Evolutionary conservation across 441 rosid species (phyloP), one percentile per base, ranked within the genome.

Genomic region (Gossypium lobatum): DNA sequence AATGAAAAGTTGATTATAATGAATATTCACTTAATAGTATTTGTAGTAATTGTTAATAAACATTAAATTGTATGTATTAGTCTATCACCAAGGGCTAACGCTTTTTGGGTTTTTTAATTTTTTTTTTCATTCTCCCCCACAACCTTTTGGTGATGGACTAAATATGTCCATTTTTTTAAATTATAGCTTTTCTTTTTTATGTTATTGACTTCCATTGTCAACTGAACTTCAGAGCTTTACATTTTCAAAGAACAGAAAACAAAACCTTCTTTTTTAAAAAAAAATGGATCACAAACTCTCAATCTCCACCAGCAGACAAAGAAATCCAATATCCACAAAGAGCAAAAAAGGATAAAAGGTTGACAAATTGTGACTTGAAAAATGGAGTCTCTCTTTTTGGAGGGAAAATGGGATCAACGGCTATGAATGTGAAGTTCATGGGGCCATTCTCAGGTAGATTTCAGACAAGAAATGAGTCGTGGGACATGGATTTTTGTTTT

Each of bases 271-370:
- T 26, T 48, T 3, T 17, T 14, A 3, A n/a, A 50, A 63, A 8
- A 1, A 2, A 6, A 37, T 1, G 26, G 39, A 23, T 67, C 71
- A 48, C 59, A 55, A 50, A 26, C 72, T 48, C 58, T 11, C 42
- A 48, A 67, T 21, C 61, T 66, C 45, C 60, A 68, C 59, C 72
- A 46, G 72, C 72, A 50, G 72, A 68, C 72, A 68, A 68, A 68
- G 9, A 68, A 68, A 68, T 50, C 72, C 59, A 68, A 50, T 26
- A 50, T 66, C 71, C 72, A 68, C 63, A 58, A 23, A 23, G 2
- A 57, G 6, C 21, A 48, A 25, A 46, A 48, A 31, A 23, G 7
- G 13, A 16, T 2, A 10, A 14, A 46, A 46, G 59, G 59, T 55
- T 55, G 60, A 42, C 48, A 42, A 64, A 18, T 65, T 21, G 11